Conservation (phyloP, 148 eudicot species). For the Arctostaphylos glauca region DNA sequence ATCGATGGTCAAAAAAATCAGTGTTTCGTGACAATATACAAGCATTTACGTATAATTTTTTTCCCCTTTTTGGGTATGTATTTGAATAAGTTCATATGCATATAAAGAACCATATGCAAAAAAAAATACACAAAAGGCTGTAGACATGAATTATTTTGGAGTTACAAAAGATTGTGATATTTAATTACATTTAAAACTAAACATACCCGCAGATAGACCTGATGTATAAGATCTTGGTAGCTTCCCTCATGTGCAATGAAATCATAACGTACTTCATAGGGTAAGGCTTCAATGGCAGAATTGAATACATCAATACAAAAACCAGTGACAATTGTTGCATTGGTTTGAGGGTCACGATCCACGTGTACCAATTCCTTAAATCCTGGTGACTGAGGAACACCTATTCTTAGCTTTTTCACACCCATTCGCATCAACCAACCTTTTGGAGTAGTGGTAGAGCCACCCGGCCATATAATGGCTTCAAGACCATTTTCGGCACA, state of each 20-base stretch:
- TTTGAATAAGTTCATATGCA: too few relatives aligned
- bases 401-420: slow-evolving; percentile 21
- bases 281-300: slow-evolving; percentile 19
- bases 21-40: not conserved
- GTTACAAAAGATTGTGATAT: not conserved
- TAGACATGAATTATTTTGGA: not conserved
- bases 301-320: slow-evolving; percentile 29
- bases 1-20: not conserved
- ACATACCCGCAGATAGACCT: slow-evolving; percentile 26
- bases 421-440: not conserved
- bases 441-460: too few relatives aligned
- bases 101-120: too few relatives aligned
- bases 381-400: not conserved
- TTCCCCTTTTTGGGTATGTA: too few relatives aligned
- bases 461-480: too few relatives aligned
- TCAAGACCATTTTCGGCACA: not conserved
- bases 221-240: slow-evolving; percentile 22
- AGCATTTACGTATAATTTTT: not conserved
- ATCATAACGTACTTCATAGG: slow-evolving; percentile 10
- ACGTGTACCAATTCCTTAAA: slow-evolving; percentile 5
- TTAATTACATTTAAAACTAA: not conserved
- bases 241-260: slow-evolving; percentile 16
- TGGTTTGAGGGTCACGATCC: too few relatives aligned
- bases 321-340: slow-evolving; percentile 17
- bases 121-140: not conserved